These are phyloP conservation scores for Ogataea hybrid DNA, from an alignment of 1,139 yeast genomes.

Conservation along the genomic window DNA sequence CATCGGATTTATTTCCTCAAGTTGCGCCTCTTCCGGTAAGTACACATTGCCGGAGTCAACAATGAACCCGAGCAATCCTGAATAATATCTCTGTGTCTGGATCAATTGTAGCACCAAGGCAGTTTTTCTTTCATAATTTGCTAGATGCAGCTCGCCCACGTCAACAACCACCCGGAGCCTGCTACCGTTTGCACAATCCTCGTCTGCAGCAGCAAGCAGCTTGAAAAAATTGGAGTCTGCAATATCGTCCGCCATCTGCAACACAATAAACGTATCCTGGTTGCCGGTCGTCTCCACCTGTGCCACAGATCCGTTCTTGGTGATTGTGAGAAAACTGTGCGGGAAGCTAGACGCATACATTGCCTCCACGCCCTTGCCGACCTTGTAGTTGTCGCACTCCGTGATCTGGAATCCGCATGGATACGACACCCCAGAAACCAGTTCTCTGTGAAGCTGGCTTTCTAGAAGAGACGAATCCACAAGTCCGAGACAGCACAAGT, in stretches of 20 bases:
- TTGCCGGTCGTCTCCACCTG: constrained; percentile 47
- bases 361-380: constrained; percentile 41
- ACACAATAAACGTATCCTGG: constrained; percentile 42
- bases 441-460: constrained; percentile 46
- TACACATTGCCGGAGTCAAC: constrained; percentile 43
- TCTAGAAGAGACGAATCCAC: constrained; percentile 39
- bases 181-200: constrained; percentile 24
- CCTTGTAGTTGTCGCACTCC: constrained; percentile 23
- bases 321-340: constrained; percentile 44
- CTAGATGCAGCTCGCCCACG: constrained; percentile 18
- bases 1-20: constrained; percentile 22
- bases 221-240: constrained; percentile 9
- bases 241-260: constrained; percentile 15
- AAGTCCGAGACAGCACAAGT: constrained; percentile 41
- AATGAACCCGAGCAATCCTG: constrained; percentile 36
- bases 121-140: constrained; percentile 15
- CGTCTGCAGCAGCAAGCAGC: constrained; percentile 34
- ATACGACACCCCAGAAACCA: constrained; percentile 44
- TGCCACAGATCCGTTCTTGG: constrained; percentile 44
- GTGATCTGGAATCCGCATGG: constrained; percentile 40
- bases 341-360: constrained; percentile 40
- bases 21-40: constrained; percentile 22
- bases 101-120: constrained; percentile 19
- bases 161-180: constrained; percentile 23
- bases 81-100: constrained; percentile 12